These are phyloP conservation scores for Cylindrotheca fusiformis DNA, from an alignment of 108 stramenopile genomes.

Conservation along the genomic window DNA sequence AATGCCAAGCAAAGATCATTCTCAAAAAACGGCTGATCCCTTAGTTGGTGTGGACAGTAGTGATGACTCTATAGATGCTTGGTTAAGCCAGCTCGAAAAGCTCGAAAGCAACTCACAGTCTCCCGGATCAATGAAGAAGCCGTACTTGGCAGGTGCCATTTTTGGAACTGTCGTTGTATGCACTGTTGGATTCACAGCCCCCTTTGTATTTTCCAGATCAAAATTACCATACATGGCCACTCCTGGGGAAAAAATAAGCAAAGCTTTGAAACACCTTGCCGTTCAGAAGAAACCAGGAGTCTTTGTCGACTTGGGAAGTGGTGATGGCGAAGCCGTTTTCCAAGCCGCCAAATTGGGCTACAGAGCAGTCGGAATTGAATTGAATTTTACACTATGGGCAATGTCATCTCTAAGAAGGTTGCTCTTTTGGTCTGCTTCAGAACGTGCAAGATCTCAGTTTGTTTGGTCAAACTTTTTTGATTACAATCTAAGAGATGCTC, in stretches of 20 bases:
- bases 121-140: background rate
- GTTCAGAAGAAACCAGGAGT: constrained; percentile 20
- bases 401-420: constrained; percentile 55
- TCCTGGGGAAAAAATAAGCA: constrained; percentile 59
- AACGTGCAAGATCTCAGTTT: constrained; percentile 31
- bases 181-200: constrained; percentile 52
- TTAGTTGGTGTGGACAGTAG: background rate
- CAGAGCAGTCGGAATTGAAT: constrained; percentile 61
- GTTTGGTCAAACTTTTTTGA: constrained; percentile 52
- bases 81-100: background rate
- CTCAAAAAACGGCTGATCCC: too few species aligned
- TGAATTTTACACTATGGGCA: constrained; percentile 70
- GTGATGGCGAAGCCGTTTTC: constrained; percentile 73
- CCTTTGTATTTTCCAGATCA: constrained; percentile 58
- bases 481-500: constrained; percentile 33
- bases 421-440: constrained; percentile 31
- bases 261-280: constrained; percentile 43
- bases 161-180: constrained; percentile 23
- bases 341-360: constrained; percentile 48
- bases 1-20: too few species aligned
- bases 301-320: constrained; percentile 70
- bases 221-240: constrained; percentile 80
- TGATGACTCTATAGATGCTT: background rate
- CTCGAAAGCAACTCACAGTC: background rate
- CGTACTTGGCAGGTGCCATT: background rate